These are phyloP conservation scores for Zalaria obscura DNA, from an alignment of 2,329 filamentous ascomycete species.

Conservation along the genomic window DNA sequence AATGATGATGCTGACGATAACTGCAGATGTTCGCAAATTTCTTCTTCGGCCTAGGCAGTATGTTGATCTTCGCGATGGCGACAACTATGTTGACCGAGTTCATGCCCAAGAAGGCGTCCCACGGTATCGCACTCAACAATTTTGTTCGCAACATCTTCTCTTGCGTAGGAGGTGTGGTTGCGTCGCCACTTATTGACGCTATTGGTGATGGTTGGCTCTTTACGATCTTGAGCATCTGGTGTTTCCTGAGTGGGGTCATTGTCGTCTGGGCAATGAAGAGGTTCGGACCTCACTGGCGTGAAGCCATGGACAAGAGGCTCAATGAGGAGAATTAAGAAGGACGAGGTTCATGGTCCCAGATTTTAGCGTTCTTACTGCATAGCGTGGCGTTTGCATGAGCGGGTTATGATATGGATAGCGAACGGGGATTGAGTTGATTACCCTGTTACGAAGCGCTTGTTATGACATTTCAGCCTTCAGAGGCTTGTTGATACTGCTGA, in stretches of 20 bases:
- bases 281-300: slow-evolving; percentile 16
- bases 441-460: too few species aligned
- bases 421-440: too few species aligned
- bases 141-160: slow-evolving; percentile 66
- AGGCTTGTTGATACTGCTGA: slow-evolving; percentile 12
- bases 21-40: slow-evolving; percentile 17
- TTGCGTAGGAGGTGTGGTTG: slow-evolving; percentile 55
- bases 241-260: slow-evolving; percentile 12
- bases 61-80: slow-evolving; percentile 60
- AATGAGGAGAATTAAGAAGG: not conserved
- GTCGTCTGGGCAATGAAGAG: slow-evolving; percentile 19
- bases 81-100: slow-evolving; percentile 81
- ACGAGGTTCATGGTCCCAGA: not conserved
- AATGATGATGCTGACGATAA: not conserved
- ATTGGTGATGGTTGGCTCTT: slow-evolving; percentile 68
- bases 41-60: slow-evolving; percentile 57
- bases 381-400: not conserved
- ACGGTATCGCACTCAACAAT: slow-evolving; percentile 68
- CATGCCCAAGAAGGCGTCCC: slow-evolving; percentile 55
- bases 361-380: not conserved
- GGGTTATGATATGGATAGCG: not conserved
- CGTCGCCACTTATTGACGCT: slow-evolving; percentile 53
- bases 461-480: not conserved
- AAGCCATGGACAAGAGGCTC: not conserved
- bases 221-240: slow-evolving; percentile 33